Evolutionary conservation across 768 basidiomycete genomes (phyloP).

Genomic region (Albatrellus ellisii): DNA sequence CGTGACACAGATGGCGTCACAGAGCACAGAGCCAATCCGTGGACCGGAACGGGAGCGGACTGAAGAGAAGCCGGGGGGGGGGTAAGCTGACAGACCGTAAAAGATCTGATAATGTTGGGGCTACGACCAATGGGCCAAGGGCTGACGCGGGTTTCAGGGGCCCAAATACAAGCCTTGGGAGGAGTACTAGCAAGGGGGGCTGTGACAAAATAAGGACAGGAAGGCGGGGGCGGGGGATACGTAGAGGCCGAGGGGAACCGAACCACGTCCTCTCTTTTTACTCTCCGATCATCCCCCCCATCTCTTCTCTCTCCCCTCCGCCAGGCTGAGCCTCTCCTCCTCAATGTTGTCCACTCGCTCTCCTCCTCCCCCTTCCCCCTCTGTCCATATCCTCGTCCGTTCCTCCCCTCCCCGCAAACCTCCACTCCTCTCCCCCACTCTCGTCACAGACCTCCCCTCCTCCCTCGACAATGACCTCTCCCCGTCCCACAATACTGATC

Average conservation of each 20-base stretch:
- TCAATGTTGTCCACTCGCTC: constrained; percentile 24
- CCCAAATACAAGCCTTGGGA: too few species aligned
- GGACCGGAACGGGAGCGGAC: too few species aligned
- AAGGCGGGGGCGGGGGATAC: not conserved
- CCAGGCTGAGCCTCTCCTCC: constrained; percentile 4
- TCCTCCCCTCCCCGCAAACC: constrained; percentile 2
- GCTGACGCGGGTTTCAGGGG: too few species aligned
- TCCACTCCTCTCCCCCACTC: not conserved
- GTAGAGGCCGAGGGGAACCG: not conserved
- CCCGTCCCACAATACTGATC: constrained; percentile 7
- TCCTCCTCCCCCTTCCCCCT: not conserved
- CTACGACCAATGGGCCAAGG: too few species aligned
- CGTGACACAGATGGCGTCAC: too few species aligned
- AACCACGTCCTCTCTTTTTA: constrained; percentile 3
- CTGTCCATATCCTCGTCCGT: constrained; percentile 10
- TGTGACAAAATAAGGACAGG: not conserved
- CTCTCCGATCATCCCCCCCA: constrained; percentile 5
- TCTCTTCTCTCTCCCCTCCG: constrained; percentile 5
- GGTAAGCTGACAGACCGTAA: too few species aligned
- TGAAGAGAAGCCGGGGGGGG: too few species aligned
- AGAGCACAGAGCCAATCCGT: too few species aligned
- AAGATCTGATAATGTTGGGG: too few species aligned
- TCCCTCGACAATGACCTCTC: constrained; percentile 4
- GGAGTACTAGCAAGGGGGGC: not conserved
- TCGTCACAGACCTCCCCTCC: constrained; percentile 12